Conservation (phyloP, 495 filamentous ascomycete species). For the Tuber indicum region DNA sequence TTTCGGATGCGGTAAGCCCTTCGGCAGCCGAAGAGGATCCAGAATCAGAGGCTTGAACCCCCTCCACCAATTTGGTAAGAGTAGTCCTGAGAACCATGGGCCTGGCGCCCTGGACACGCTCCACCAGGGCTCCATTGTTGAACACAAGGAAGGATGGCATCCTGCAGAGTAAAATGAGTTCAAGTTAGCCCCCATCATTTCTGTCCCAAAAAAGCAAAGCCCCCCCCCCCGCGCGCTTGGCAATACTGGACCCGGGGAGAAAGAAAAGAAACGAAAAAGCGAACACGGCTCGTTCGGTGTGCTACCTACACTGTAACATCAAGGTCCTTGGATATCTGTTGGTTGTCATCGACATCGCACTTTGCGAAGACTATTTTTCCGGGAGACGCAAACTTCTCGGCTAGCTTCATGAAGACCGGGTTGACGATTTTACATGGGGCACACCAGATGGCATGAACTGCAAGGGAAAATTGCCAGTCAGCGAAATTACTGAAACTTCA, state of each 20-base stretch:
- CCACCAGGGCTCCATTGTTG: conserved; percentile 59
- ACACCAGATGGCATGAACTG: conserved; percentile 87
- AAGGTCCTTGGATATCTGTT: conserved; percentile 65
- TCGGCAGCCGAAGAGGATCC: background rate
- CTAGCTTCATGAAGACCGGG: conserved; percentile 76
- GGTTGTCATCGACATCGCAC: conserved; percentile 71
- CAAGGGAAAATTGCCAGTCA: conserved; percentile 12
- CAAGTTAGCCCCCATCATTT: conserved; percentile 11
- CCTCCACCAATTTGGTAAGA: conserved; percentile 64
- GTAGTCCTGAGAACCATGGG: conserved; percentile 45
- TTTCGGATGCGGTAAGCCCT: background rate
- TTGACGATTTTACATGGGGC: conserved; percentile 76
- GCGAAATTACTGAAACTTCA: conserved; percentile 23
- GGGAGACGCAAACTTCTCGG: conserved; percentile 61
- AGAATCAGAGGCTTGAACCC: conserved; percentile 43
- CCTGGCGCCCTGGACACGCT: conserved; percentile 69
- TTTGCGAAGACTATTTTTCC: conserved; percentile 76
- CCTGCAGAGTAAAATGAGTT: conserved; percentile 15
- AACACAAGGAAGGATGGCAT: conserved; percentile 86
- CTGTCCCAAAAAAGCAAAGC: background rate
- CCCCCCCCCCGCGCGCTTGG: background rate
- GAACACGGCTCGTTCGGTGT: background rate
- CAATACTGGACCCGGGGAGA: background rate
- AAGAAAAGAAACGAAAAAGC: background rate
- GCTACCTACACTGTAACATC: conserved; percentile 60